These are phyloP conservation scores for Metschnikowia orientalis DNA, from an alignment of 805 yeast genomes.

Conservation along the genomic window DNA sequence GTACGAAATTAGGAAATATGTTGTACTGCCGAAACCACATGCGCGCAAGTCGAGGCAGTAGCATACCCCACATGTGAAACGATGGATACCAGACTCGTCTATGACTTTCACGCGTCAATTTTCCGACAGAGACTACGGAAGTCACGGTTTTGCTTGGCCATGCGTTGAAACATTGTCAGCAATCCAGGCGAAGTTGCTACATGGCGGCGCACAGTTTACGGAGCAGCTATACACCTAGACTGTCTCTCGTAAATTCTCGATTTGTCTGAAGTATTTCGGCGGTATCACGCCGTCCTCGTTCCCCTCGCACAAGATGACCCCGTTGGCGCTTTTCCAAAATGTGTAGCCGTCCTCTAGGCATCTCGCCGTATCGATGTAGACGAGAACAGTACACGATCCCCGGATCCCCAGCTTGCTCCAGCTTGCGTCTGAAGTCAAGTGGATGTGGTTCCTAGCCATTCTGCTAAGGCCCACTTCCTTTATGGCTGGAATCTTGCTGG, in stretches of 20 bases:
- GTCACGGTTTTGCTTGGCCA: too few species aligned
- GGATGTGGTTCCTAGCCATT: slow-evolving; percentile 83
- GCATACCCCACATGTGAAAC: too few species aligned
- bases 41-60: neutral
- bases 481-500: slow-evolving; percentile 44
- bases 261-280: slow-evolving; percentile 35
- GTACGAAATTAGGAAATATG: neutral
- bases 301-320: slow-evolving; percentile 69
- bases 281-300: slow-evolving; percentile 50
- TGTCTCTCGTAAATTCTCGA: slow-evolving; percentile 20
- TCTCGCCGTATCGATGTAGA: slow-evolving; percentile 55
- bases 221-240: too few species aligned
- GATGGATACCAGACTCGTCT: too few species aligned
- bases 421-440: slow-evolving; percentile 56
- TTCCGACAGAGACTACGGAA: too few species aligned
- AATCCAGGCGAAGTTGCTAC: too few species aligned
- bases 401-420: slow-evolving; percentile 73
- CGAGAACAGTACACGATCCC: slow-evolving; percentile 47
- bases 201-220: too few species aligned
- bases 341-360: slow-evolving; percentile 40
- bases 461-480: slow-evolving; percentile 53
- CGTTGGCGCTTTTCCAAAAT: slow-evolving; percentile 65
- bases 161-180: too few species aligned
- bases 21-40: neutral
- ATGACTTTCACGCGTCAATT: too few species aligned